A percentile compares a stretch with the other conserved stretches of the same genome.
phyloP scores from a whole-genome alignment of 495 filamentous ascomycete genomes.

The Staphylotrichum longicolle region DNA sequence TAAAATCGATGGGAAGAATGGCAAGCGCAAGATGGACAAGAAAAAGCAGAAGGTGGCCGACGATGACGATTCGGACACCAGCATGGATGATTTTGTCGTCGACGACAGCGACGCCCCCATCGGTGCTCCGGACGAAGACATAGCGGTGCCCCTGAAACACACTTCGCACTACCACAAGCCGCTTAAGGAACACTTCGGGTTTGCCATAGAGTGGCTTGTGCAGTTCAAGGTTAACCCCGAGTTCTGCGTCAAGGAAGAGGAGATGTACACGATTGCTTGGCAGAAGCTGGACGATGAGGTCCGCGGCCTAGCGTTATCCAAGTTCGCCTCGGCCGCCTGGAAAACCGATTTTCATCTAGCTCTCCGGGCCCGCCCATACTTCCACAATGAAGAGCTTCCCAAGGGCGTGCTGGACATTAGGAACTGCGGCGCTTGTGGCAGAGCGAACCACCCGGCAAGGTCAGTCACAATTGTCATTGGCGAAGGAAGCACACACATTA shows the following conservation, averaged over 20 bases:
- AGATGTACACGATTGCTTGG: conserved; percentile 69
- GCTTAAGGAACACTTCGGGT: conserved; percentile 71
- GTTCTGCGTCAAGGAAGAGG: conserved; percentile 56
- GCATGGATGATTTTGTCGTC: conserved; percentile 69
- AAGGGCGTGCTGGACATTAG: conserved; percentile 38
- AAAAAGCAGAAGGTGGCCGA: conserved; percentile 9
- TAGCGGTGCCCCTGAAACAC: conserved; percentile 68
- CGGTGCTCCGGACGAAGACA: conserved; percentile 54
- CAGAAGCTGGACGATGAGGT: conserved; percentile 72
- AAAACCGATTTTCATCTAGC: conserved; percentile 61
- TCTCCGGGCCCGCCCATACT: conserved; percentile 61
- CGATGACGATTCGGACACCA: conserved; percentile 50
- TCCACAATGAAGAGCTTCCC: conserved; percentile 29
- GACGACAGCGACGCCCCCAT: conserved; percentile 64
- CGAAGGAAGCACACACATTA: neutral
- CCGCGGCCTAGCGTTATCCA: conserved; percentile 62
- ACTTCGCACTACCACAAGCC: conserved; percentile 64
- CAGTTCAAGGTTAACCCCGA: conserved; percentile 68
- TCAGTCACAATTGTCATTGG: conserved; percentile 7
- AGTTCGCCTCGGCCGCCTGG: conserved; percentile 74
- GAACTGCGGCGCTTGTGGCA: conserved; percentile 75
- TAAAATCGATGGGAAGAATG: conserved; percentile 22
- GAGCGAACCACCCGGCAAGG: conserved; percentile 64
- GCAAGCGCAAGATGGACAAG: conserved; percentile 19
- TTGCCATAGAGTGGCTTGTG: conserved; percentile 80